Conservation (phyloP, 345 rosid species). For the Eutrema japonicum region DNA sequence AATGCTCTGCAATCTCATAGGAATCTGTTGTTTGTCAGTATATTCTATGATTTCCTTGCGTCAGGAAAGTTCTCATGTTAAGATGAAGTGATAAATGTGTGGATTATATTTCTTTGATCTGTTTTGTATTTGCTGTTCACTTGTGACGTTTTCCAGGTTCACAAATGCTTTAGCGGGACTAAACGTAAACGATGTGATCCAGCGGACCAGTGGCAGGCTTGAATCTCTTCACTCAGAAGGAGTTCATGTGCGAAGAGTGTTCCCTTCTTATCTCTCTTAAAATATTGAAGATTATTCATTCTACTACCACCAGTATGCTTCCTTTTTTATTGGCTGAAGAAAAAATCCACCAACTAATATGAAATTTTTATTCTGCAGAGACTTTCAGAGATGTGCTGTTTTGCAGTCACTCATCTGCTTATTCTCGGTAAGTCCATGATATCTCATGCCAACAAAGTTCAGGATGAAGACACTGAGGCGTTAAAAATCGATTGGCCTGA, state of each 20-base stretch:
- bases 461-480: slow-evolving; percentile 65
- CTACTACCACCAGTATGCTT: slow-evolving; percentile 1
- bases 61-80: background rate
- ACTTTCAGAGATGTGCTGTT: slow-evolving; percentile 90
- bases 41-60: background rate
- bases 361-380: slow-evolving; percentile 63
- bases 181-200: slow-evolving; percentile 69
- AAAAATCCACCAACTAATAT: slow-evolving; percentile 21
- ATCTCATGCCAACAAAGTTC: slow-evolving; percentile 64
- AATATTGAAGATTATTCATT: slow-evolving; percentile 1
- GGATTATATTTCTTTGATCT: slow-evolving; percentile 5
- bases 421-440: slow-evolving; percentile 78
- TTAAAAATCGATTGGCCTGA: slow-evolving; percentile 85
- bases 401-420: slow-evolving; percentile 83
- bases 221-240: slow-evolving; percentile 98
- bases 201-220: slow-evolving; percentile 81
- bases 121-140: background rate
- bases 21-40: background rate
- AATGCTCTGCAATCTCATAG: too few species aligned
- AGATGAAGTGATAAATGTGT: background rate
- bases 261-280: slow-evolving; percentile 16
- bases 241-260: slow-evolving; percentile 72
- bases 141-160: slow-evolving; percentile 62
- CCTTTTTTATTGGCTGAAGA: background rate
- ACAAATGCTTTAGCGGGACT: slow-evolving; percentile 70